phyloP scores from a whole-genome alignment of 192 early-diverging fungal genomes.

The Rhizophlyctis rosea region DNA sequence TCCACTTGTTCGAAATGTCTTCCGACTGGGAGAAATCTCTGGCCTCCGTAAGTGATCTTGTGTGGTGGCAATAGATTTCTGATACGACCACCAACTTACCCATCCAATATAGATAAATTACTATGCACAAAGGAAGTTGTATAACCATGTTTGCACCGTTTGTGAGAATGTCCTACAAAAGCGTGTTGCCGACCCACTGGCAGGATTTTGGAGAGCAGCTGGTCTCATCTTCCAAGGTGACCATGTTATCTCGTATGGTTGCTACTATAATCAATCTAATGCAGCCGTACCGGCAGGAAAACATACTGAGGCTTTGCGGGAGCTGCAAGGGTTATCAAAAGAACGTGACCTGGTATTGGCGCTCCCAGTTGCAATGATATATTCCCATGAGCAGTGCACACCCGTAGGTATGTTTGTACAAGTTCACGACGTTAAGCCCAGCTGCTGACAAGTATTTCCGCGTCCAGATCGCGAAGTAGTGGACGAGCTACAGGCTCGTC shows the following conservation, averaged over 20 bases:
- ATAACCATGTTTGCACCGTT: conserved; percentile 33
- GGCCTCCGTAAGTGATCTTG: too few species aligned
- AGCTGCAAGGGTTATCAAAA: conserved; percentile 43
- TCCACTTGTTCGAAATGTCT: too few species aligned
- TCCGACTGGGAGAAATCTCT: too few species aligned
- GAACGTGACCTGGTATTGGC: conserved; percentile 48
- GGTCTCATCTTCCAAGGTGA: conserved; percentile 35
- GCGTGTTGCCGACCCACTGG: conserved; percentile 37
- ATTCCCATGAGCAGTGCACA: conserved; percentile 49
- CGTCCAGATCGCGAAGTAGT: conserved; percentile 46
- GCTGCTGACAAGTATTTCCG: not conserved
- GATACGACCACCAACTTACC: too few species aligned
- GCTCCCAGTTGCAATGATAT: conserved; percentile 41
- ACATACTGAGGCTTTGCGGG: conserved; percentile 38
- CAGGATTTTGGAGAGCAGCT: conserved; percentile 46
- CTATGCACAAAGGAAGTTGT: conserved; percentile 34
- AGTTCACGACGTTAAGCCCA: conserved; percentile 1
- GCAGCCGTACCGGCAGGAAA: conserved; percentile 20
- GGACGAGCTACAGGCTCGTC: conserved; percentile 46
- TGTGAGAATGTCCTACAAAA: conserved; percentile 40
- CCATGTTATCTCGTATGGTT: not conserved
- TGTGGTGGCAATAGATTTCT: too few species aligned
- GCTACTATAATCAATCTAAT: not conserved
- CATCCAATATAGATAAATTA: conserved; percentile 51
- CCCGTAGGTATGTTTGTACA: conserved; percentile 34